Evolutionary conservation across 129 eudicot species (phyloP), one percentile per base, ranked within the genome.

Genomic region (Flaveria ramosissima): DNA sequence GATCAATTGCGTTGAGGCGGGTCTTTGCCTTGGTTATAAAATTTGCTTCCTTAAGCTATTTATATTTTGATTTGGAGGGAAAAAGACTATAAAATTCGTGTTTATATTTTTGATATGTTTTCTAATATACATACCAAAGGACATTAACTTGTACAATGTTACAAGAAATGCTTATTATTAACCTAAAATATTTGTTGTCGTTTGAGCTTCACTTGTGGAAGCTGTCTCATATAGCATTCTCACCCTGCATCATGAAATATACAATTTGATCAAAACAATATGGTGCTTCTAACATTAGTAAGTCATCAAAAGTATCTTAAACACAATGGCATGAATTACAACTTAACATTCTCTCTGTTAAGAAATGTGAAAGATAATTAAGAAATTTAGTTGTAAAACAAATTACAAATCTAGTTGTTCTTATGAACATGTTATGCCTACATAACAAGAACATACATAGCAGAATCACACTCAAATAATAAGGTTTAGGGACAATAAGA

Each of bases 91-190:
- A 1, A 57, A 57, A 20, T 57, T 19, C 30, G 15, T 20, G 61
- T 20, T 57, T 11, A 41, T 15, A 41, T 41, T 43, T 41, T 19
- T 45, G 15, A 59, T 73, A 52, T 27, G 23, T 52, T 72, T 72
- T 27, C 16, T 72, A 52, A 19, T 3, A 63, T 63, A 71, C 32
- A 72, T 51, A 72, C 24, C 41, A 27, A 71, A 20, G 46, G 17
- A 52, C 43, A 72, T 53, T 14, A n/a, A 53, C 76, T 30, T 72
- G 76, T 60, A 52, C 12, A 1, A 7, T 16, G n/a, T 30, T 56
- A 60, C 76, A 72, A 52, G 65, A 72, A 72, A 53, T 72, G 65
- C 9, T 71, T 71, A 52, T 71, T 51, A 57, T 71, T 15, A 71
- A 24, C 41, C 0, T 39, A 9, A 73, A 56, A 46, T 32, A 21